These are phyloP conservation scores for Dacryopinax spathularia DNA, from an alignment of 768 basidiomycete species.

Conservation along the genomic window DNA sequence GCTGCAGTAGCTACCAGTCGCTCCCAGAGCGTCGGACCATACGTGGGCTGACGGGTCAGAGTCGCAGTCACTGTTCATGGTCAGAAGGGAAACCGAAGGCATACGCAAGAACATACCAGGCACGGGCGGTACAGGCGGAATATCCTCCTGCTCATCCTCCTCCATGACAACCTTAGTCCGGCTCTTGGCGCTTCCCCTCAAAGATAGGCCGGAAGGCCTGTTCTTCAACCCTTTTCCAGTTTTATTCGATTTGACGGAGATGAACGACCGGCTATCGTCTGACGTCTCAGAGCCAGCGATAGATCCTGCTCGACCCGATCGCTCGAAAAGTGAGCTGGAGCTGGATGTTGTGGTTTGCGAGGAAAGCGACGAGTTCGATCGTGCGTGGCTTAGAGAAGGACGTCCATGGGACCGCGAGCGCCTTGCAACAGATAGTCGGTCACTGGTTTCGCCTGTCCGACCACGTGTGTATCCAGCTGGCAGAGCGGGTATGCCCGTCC, in stretches of 20 bases:
- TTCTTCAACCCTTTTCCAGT: not conserved
- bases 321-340: not conserved
- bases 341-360: not conserved
- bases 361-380: not conserved
- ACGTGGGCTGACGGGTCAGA: not conserved
- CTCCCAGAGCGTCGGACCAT: not conserved
- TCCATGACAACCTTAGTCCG: not conserved
- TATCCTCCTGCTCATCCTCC: not conserved
- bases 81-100: not conserved
- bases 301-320: not conserved
- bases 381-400: not conserved
- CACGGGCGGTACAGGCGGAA: not conserved
- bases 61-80: not conserved
- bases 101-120: not conserved
- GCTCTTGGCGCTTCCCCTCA: not conserved
- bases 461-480: not conserved
- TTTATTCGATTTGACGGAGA: not conserved
- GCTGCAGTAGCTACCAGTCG: not conserved
- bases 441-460: not conserved
- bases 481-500: not conserved
- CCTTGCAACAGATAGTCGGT: not conserved
- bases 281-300: conserved; percentile 1
- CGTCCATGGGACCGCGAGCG: not conserved
- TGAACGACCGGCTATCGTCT: not conserved
- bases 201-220: not conserved